Evolutionary conservation across 108 stramenopile genomes (phyloP), one percentile per base, ranked within the genome.

Genomic region (Skeletonema menzelii): DNA sequence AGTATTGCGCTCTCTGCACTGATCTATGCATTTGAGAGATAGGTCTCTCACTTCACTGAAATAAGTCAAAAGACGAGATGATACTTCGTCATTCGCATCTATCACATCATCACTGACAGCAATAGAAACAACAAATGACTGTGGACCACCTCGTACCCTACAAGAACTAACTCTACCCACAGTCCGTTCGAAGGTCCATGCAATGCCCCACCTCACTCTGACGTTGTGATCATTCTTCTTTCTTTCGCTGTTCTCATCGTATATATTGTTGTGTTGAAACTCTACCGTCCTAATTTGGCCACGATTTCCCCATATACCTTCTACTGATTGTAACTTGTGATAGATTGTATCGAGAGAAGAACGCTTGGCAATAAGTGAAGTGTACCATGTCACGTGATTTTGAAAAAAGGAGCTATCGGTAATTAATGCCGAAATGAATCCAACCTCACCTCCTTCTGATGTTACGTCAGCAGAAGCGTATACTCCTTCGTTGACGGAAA

Each of bases 171-270:
- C 66, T 32, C 71, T 71, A 3, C 57, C 66, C 12, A 72, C 49
- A 1, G 87, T 87, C 53, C 80, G 64, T 32, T 80, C 79, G 34
- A 84, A 93, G 1, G 95, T 96, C 96, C 96, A 97, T 20, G 90
- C 97, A 47, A 97, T 62, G 27, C 94, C 96, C 97, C 97, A 97
- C 30, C 97, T 83, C 10, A 87, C 90, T 72, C 77, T 79, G 1
- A 62, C 60, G 58, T 58, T 79, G 60, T 44, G 31, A 5, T 46
- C 19, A 6, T 11, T 42, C 26, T 35, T 7, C 8, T 26, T 56
- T 28, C 46, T 37, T 4, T 56, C 40, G 11, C 32, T 22, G 15
- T 8, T 49, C 17, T 56, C 40, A 22, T 27, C 30, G 14, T n/a
- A 38, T 30, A 87, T 87, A 22, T 87, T 82, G 8, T 94, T 95